phyloP scores from a whole-genome alignment of 2,329 filamentous ascomycete species.

The Colletotrichum filicis region DNA sequence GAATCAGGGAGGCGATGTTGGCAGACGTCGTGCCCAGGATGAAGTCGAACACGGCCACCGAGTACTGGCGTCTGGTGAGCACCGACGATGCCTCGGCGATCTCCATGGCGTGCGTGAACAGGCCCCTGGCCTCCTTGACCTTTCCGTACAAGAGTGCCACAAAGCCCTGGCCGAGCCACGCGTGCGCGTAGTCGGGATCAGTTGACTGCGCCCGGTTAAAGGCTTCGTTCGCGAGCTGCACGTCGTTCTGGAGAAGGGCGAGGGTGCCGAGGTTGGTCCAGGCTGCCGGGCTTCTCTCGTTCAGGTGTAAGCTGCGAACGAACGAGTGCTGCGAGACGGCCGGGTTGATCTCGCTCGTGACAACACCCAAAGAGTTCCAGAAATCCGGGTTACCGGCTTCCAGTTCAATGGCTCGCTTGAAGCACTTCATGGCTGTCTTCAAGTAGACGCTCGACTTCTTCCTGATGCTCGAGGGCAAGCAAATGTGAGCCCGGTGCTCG shows the following conservation, averaged over 20 bases:
- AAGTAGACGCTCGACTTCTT: constrained; percentile 76
- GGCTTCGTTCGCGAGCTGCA: constrained; percentile 86
- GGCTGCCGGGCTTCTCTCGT: constrained; percentile 83
- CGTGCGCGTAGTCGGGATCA: constrained; percentile 92
- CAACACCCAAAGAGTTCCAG: constrained; percentile 95
- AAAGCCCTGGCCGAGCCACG: constrained; percentile 93
- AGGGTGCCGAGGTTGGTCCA: constrained; percentile 94
- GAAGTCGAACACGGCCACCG: constrained; percentile 84
- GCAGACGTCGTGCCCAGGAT: constrained; percentile 68
- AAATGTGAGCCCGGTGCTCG: constrained; percentile 83
- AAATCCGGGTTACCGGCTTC: constrained; percentile 96
- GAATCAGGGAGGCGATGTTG: constrained; percentile 74
- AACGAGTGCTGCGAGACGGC: constrained; percentile 94
- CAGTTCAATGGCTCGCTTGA: constrained; percentile 95
- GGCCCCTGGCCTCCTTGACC: constrained; percentile 78
- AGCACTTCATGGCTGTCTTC: constrained; percentile 85
- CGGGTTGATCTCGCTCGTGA: constrained; percentile 86
- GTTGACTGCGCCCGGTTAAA: constrained; percentile 93
- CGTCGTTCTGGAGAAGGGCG: constrained; percentile 85
- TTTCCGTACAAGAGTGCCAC: constrained; percentile 84
- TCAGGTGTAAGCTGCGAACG: constrained; percentile 89
- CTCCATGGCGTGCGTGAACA: constrained; percentile 95
- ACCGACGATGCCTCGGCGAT: constrained; percentile 83
- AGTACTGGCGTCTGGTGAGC: constrained; percentile 81
- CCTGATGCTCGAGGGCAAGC: constrained; percentile 62